Evolutionary conservation across 163 green algal species (phyloP), one percentile per base, ranked within the genome.

Genomic region (Coccomyxa subellipsoidea): DNA sequence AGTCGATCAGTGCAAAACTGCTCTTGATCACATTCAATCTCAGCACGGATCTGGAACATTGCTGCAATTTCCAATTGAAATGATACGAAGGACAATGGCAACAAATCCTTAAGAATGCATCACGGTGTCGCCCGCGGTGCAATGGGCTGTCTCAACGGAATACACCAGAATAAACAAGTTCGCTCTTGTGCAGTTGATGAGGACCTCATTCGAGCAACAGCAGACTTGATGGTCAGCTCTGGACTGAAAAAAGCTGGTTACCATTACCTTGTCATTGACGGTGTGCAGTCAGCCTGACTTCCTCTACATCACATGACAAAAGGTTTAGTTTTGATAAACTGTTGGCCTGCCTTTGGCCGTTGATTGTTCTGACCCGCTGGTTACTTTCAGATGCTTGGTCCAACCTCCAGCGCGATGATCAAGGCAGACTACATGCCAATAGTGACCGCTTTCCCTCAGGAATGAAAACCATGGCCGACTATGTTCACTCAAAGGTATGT

Each of bases 101-200:
- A n/a, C n/a, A n/a, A n/a, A n/a, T n/a, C n/a, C n/a, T n/a, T n/a
- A n/a, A n/a, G n/a, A n/a, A n/a, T n/a, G n/a, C n/a, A n/a, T n/a
- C n/a, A n/a, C n/a, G n/a, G n/a, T n/a, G n/a, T n/a, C n/a, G n/a
- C n/a, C n/a, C n/a, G n/a, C n/a, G n/a, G n/a, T n/a, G n/a, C n/a
- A n/a, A n/a, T n/a, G n/a, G n/a, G n/a, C n/a, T n/a, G n/a, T n/a
- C n/a, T n/a, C n/a, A n/a, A n/a, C n/a, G n/a, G n/a, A n/a, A n/a
- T n/a, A n/a, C n/a, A n/a, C n/a, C n/a, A n/a, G n/a, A n/a, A n/a
- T n/a, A n/a, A n/a, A n/a, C n/a, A n/a, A n/a, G n/a, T n/a, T n/a
- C n/a, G n/a, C n/a, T n/a, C n/a, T n/a, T n/a, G n/a, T n/a, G n/a
- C 89, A 92, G 91, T 94, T 12, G 84, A 93, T 70, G 91, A 93